phyloP scores from a whole-genome alignment of 805 yeast genomes.

The Metschnikowia rubicola region DNA sequence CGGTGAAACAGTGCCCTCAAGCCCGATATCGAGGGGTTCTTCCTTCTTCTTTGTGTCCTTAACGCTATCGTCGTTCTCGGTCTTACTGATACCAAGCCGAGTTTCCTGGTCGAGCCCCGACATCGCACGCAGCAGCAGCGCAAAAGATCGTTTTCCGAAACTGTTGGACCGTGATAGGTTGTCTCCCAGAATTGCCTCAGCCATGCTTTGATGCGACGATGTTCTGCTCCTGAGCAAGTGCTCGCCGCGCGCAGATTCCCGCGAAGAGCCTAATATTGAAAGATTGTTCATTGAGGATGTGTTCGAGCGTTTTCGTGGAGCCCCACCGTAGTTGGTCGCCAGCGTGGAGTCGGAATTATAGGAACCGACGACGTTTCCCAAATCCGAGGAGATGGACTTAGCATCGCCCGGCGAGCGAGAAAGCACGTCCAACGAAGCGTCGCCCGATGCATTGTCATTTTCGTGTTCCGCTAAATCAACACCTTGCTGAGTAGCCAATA shows the following conservation, averaged over 20 bases:
- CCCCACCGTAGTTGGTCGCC: constrained; percentile 36
- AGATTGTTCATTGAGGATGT: constrained; percentile 10
- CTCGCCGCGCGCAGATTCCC: constrained; percentile 8
- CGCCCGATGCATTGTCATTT: neutral
- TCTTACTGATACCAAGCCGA: neutral
- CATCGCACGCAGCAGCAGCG: neutral
- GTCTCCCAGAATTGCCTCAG: neutral
- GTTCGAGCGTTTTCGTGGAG: constrained; percentile 12
- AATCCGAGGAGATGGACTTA: constrained; percentile 28
- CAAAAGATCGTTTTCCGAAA: neutral
- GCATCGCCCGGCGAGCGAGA: constrained; percentile 11
- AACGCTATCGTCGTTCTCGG: neutral
- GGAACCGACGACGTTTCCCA: constrained; percentile 40
- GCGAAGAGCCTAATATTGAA: constrained; percentile 12
- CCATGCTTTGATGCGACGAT: constrained; percentile 2
- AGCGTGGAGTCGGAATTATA: constrained; percentile 41
- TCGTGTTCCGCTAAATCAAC: neutral
- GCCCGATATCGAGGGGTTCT: neutral
- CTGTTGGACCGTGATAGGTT: neutral
- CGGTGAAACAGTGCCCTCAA: too few species aligned
- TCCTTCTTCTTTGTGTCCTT: neutral
- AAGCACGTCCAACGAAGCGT: neutral
- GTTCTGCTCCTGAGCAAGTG: neutral
- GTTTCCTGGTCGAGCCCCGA: neutral
- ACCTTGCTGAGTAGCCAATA: neutral